phyloP scores from a whole-genome alignment of 2,329 filamentous ascomycete genomes.

The Penicillium sp. region DNA sequence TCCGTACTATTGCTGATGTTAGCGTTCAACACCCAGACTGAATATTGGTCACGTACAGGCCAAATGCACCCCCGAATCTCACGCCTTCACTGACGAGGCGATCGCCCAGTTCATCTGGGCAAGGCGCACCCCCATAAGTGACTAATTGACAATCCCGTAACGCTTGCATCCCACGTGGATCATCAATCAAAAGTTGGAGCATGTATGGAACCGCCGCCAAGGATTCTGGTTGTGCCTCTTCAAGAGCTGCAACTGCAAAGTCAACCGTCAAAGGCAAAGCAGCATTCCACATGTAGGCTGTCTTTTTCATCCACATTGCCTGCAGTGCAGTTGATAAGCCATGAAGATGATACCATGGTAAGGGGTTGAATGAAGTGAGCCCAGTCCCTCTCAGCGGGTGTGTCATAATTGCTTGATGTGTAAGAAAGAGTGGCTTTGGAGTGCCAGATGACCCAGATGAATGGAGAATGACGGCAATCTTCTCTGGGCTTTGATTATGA shows the following conservation, averaged over 20 bases:
- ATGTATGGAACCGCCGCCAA: slow-evolving; percentile 47
- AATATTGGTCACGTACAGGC: slow-evolving; percentile 33
- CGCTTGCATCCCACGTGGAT: slow-evolving; percentile 35
- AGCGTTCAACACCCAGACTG: not conserved
- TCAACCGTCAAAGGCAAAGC: slow-evolving; percentile 42
- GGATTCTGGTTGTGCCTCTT: slow-evolving; percentile 41
- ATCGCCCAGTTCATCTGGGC: slow-evolving; percentile 46
- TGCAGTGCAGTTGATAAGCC: slow-evolving; percentile 45
- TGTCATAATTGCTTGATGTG: slow-evolving; percentile 43
- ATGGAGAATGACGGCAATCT: slow-evolving; percentile 46
- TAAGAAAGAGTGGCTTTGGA: slow-evolving; percentile 49
- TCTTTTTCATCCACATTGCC: slow-evolving; percentile 48
- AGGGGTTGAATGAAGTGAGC: slow-evolving; percentile 44
- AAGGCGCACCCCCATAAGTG: slow-evolving; percentile 44
- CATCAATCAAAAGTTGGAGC: slow-evolving; percentile 43
- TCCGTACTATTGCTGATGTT: slow-evolving; percentile 39
- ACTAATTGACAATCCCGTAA: slow-evolving; percentile 43
- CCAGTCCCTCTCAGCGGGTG: slow-evolving; percentile 39
- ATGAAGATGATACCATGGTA: slow-evolving; percentile 49
- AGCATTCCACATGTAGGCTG: slow-evolving; percentile 45
- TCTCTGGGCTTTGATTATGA: slow-evolving; percentile 26
- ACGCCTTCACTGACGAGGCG: slow-evolving; percentile 40
- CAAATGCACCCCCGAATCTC: slow-evolving; percentile 43
- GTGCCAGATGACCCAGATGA: slow-evolving; percentile 53
- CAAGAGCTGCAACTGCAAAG: slow-evolving; percentile 37